These are phyloP conservation scores for Fusarium newnesense DNA, from an alignment of 2,329 filamentous ascomycete species.

Conservation along the genomic window DNA sequence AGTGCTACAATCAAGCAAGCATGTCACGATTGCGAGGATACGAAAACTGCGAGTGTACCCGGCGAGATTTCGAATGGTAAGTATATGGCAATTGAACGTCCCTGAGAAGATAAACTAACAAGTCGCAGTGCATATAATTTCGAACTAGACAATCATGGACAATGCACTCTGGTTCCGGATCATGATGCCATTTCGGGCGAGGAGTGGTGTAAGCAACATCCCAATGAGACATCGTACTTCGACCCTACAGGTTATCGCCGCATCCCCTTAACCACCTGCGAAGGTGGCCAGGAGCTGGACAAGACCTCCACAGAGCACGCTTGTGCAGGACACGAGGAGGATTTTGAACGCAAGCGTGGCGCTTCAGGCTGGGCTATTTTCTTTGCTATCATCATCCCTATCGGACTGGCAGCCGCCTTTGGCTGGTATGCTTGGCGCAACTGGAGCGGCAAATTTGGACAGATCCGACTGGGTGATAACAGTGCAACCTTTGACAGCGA, in stretches of 20 bases:
- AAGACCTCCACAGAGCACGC: constrained; percentile 64
- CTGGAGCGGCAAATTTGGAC: constrained; percentile 91
- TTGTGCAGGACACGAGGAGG: constrained; percentile 83
- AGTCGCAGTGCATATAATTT: constrained; percentile 88
- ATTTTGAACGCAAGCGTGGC: constrained; percentile 78
- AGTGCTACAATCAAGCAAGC: constrained; percentile 84
- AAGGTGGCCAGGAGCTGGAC: constrained; percentile 79
- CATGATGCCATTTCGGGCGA: constrained; percentile 66
- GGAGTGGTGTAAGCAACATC: constrained; percentile 67
- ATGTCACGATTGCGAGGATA: constrained; percentile 78
- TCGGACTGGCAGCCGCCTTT: constrained; percentile 74
- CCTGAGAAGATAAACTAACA: constrained; percentile 18
- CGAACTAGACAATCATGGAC: constrained; percentile 79
- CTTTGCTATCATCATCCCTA: constrained; percentile 82
- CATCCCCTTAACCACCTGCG: constrained; percentile 89
- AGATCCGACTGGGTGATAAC: constrained; percentile 86
- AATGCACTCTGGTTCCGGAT: constrained; percentile 81
- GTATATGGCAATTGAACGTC: constrained; percentile 43
- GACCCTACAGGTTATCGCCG: constrained; percentile 88
- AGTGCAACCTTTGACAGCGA: constrained; percentile 70
- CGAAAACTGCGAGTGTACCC: constrained; percentile 83
- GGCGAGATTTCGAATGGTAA: constrained; percentile 93
- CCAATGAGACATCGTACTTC: constrained; percentile 80
- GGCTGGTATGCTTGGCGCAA: constrained; percentile 89
- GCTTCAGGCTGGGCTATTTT: constrained; percentile 81